Conservation (phyloP, 1,139 yeast genomes). For the Taiozyma onychis region DNA sequence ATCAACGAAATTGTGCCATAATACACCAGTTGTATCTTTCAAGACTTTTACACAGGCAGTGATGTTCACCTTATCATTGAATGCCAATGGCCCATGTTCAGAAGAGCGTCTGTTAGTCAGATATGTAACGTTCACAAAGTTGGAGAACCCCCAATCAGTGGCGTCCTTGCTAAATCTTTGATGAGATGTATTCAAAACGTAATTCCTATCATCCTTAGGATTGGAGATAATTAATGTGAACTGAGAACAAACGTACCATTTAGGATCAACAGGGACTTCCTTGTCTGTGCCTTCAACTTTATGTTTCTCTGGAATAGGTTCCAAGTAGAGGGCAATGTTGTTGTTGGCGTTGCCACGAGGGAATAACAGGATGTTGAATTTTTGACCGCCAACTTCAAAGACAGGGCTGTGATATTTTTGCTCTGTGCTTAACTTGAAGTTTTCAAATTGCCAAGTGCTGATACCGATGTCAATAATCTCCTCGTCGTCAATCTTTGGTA, state of each 20-base stretch:
- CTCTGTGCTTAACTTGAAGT: slow-evolving; percentile 51
- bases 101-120: slow-evolving; percentile 32
- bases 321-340: slow-evolving; percentile 57
- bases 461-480: slow-evolving; percentile 31
- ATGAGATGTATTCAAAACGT: slow-evolving; percentile 60
- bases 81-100: slow-evolving; percentile 36
- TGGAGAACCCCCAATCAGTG: slow-evolving; percentile 95
- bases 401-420: slow-evolving; percentile 42
- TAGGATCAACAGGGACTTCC: slow-evolving; percentile 33
- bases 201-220: slow-evolving; percentile 60
- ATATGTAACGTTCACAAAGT: slow-evolving; percentile 56
- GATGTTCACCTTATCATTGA: slow-evolving; percentile 56
- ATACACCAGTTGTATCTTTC: slow-evolving; percentile 87
- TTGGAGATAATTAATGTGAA: slow-evolving; percentile 85
- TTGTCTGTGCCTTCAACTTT: slow-evolving; percentile 26
- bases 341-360: slow-evolving; percentile 63
- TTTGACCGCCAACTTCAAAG: slow-evolving; percentile 61
- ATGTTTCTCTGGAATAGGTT: slow-evolving; percentile 31
- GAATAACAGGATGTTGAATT: slow-evolving; percentile 72
- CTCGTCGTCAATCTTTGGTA: slow-evolving; percentile 32
- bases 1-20: slow-evolving; percentile 83
- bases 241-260: slow-evolving; percentile 88
- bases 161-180: slow-evolving; percentile 76
- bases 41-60: slow-evolving; percentile 74
- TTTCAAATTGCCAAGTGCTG: slow-evolving; percentile 70